Evolutionary conservation across 768 basidiomycete genomes (phyloP).

Genomic region (Collybiopsis luxurians): DNA sequence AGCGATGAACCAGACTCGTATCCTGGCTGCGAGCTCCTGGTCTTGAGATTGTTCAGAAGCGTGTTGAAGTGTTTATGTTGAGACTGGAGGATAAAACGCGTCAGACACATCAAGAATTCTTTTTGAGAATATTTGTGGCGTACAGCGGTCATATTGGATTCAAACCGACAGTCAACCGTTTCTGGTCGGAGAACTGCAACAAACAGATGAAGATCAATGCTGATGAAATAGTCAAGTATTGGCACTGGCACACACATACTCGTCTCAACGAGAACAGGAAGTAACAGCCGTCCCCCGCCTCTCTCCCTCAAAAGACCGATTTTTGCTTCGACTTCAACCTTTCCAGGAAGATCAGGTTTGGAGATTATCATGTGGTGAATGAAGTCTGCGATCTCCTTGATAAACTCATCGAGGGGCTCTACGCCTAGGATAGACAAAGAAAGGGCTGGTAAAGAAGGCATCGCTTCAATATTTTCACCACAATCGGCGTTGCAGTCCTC

Average conservation of each 20-base stretch:
- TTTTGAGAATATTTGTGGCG: constrained; percentile 4
- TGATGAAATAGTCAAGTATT: background rate
- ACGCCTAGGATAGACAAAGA: constrained; percentile 83
- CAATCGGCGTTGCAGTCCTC: too few species aligned
- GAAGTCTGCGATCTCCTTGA: constrained; percentile 88
- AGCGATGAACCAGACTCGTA: constrained; percentile 55
- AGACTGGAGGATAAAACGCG: constrained; percentile 37
- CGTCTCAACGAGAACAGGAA: constrained; percentile 81
- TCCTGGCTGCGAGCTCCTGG: constrained; percentile 47
- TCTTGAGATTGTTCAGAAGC: constrained; percentile 81
- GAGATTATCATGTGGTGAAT: constrained; percentile 68
- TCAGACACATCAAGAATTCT: constrained; percentile 12
- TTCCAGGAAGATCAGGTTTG: constrained; percentile 49
- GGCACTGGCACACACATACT: constrained; percentile 49
- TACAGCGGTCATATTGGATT: constrained; percentile 91
- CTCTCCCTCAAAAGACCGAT: constrained; percentile 73
- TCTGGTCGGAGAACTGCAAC: constrained; percentile 66
- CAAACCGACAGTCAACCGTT: constrained; percentile 67
- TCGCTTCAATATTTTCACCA: too few species aligned
- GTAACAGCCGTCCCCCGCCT: constrained; percentile 49
- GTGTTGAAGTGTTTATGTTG: constrained; percentile 89
- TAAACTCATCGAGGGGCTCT: constrained; percentile 92
- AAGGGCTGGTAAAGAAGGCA: constrained; percentile 50
- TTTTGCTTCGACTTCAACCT: constrained; percentile 90
- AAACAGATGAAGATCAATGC: background rate